Conservation (phyloP, 192 early-diverging fungal species). For the Umbelopsis vinacea region DNA sequence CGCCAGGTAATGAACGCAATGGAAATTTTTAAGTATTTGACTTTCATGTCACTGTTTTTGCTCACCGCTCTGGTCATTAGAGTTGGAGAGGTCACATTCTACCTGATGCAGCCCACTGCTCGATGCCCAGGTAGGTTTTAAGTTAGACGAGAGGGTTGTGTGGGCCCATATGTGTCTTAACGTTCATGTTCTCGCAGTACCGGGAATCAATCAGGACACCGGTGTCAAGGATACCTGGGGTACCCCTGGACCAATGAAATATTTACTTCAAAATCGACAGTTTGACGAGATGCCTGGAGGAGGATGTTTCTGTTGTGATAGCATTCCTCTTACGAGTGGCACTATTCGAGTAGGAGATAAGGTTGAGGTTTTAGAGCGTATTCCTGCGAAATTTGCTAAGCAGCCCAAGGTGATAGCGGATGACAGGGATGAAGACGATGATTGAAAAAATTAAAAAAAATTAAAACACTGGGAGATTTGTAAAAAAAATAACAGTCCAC, state of each 20-base stretch:
- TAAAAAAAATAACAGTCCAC: slow-evolving; percentile 15
- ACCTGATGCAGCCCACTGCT: slow-evolving; percentile 32
- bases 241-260: slow-evolving; percentile 7
- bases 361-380: slow-evolving; percentile 39
- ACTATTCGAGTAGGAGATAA: slow-evolving; percentile 37
- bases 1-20: slow-evolving; percentile 21
- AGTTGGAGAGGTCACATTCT: slow-evolving; percentile 38
- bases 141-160: background rate
- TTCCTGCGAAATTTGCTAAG: slow-evolving; percentile 26
- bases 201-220: slow-evolving; percentile 43
- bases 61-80: slow-evolving; percentile 8
- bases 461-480: background rate
- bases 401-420: background rate
- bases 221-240: slow-evolving; percentile 36
- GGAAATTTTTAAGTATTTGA: background rate
- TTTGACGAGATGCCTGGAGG: slow-evolving; percentile 27
- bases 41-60: background rate
- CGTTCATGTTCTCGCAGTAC: slow-evolving; percentile 1
- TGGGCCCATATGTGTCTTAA: background rate
- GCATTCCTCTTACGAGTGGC: slow-evolving; percentile 33
- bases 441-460: slow-evolving; percentile 10
- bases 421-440: background rate
- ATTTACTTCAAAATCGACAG: slow-evolving; percentile 17
- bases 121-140: slow-evolving; percentile 31
- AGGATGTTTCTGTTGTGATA: slow-evolving; percentile 38